Evolutionary conservation across 1,284 basidiomycete species (phyloP).

Genomic region (Mixia osmundae): DNA sequence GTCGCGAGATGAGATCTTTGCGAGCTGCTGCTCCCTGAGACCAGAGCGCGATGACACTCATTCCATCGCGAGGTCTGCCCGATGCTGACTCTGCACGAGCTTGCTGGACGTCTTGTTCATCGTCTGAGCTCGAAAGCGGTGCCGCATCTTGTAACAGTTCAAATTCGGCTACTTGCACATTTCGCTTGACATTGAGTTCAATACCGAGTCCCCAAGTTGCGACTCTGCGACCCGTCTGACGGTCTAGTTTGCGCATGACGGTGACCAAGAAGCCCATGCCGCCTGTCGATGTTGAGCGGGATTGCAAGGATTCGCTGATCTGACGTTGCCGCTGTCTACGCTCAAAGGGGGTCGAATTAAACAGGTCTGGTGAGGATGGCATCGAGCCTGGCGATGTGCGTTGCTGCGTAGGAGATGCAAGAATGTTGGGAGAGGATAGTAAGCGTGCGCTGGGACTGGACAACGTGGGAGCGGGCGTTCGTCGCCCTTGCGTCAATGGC

Average conservation of each 20-base stretch:
- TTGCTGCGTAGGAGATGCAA: too few relatives aligned
- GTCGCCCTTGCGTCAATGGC: too few relatives aligned
- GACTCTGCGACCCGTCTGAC: slow-evolving; percentile 2
- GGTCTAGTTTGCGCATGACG: slow-evolving; percentile 3
- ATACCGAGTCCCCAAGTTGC: slow-evolving; percentile 11
- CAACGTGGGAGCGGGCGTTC: not conserved
- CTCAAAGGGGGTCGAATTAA: too few relatives aligned
- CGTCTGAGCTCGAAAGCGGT: not conserved
- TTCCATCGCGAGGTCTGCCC: slow-evolving; percentile 1
- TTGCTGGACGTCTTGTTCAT: not conserved
- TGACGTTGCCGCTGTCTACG: too few relatives aligned
- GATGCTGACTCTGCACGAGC: not conserved
- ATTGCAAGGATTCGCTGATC: too few relatives aligned
- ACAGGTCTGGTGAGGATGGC: too few relatives aligned
- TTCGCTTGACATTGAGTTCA: slow-evolving; percentile 4
- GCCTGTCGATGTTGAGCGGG: too few relatives aligned
- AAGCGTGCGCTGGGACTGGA: not conserved
- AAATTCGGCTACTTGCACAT: slow-evolving; percentile 3
- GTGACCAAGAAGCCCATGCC: slow-evolving; percentile 5
- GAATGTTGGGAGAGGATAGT: too few relatives aligned
- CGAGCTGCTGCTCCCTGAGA: slow-evolving; percentile 5
- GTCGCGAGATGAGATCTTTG: slow-evolving; percentile 3
- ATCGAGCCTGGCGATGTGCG: too few relatives aligned
- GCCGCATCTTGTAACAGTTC: not conserved
- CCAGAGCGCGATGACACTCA: slow-evolving; percentile 9